Evolutionary conservation across 179 eudicot genomes (phyloP), one percentile per base, ranked within the genome.

Genomic region (Beta corolliflora): DNA sequence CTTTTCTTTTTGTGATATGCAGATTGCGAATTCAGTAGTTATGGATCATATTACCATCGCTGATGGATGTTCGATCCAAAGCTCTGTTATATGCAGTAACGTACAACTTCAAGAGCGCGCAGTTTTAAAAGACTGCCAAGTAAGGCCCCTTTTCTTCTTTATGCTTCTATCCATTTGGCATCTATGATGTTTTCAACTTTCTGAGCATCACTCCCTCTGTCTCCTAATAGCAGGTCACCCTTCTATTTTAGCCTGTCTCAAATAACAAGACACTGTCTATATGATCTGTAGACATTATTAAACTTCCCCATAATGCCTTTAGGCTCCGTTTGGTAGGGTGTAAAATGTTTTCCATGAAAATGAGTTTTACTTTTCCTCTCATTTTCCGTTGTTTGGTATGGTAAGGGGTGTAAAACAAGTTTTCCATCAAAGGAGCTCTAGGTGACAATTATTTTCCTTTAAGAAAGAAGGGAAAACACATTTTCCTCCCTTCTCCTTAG

Each of bases 11-110:
- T 75, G n/a, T 64, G 50, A 73, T 44, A 75, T 82, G 87, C 92
- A 96, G 99, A 89, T 96, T 58, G 97, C 87, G 71, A 96, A 92
- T 87, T 94, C 99, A 12, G 90, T 96, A 67, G 89, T 96, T 21
- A 92, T 96, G 99, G 85, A 96, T 83, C 94, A 96, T 85, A 93
- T 91, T 7, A 89, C 97, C 6, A 90, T 96, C 29, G 93, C 91
- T 56, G 99, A 96, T 87, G 98, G 97, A 41, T 94, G 99, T 83
- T 93, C 97, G 10, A 92, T 96, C 68, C 99, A 96, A 88, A 94
- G 98, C 61, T 93, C 99, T 41, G 93, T 96, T 44, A 85, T 96
- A 56, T 96, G 97, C 91, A 96, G 97, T 81, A 94, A 91, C 52
- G 99, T 89, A 76, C 98, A 91, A 79, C 87, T 96, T 48, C 99